Evolutionary conservation across 768 basidiomycete genomes (phyloP).

Genomic region (Clathrus columnatus): DNA sequence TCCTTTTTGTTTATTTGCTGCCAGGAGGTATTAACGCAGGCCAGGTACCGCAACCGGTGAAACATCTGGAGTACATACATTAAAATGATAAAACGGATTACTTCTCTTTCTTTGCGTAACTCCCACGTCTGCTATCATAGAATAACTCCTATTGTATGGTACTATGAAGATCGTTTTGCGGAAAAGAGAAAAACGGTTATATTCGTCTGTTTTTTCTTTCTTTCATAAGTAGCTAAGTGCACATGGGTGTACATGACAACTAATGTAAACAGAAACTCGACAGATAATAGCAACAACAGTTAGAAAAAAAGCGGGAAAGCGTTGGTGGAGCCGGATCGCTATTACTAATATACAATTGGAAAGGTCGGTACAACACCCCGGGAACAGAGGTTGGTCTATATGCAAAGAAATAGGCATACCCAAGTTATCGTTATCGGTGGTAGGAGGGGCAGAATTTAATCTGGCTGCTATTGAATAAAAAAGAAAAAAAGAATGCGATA

Average conservation of each 20-base stretch:
- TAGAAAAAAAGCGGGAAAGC: not conserved
- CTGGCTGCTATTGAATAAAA: not conserved
- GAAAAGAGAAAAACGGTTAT: too few species aligned
- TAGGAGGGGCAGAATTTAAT: not conserved
- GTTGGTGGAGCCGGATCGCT: too few species aligned
- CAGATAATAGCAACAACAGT: not conserved
- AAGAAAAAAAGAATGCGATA: not conserved
- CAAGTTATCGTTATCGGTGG: too few species aligned
- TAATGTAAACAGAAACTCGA: not conserved
- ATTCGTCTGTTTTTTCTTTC: too few species aligned
- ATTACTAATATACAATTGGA: not conserved
- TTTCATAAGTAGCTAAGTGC: too few species aligned
- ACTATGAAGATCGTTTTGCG: too few species aligned
- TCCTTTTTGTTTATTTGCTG: not conserved
- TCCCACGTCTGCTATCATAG: too few species aligned
- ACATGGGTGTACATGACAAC: not conserved
- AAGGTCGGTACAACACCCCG: too few species aligned
- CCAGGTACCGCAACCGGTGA: constrained; percentile 13
- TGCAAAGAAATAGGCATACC: not conserved
- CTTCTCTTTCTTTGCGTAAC: too few species aligned
- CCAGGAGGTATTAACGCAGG: not conserved
- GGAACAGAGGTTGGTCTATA: too few species aligned
- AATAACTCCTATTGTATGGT: too few species aligned
- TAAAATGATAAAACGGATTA: not conserved
- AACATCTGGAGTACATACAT: not conserved